Conservation (phyloP, 805 yeast species). For the Clavispora fructus region DNA sequence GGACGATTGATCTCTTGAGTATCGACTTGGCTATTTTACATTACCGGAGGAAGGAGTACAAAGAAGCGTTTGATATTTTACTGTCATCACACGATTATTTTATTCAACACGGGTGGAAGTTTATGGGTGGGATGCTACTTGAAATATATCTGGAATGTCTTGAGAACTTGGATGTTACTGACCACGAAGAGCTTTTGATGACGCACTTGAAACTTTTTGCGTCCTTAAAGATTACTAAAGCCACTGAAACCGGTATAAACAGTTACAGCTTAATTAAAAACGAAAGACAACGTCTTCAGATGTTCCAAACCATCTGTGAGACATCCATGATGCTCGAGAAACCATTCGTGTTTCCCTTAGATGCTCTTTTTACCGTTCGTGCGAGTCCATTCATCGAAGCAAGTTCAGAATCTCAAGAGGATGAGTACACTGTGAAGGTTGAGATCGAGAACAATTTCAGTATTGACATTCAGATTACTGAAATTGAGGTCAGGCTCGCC, state of each 20-base stretch:
- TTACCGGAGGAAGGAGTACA: conserved; percentile 51
- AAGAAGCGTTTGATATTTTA: conserved; percentile 57
- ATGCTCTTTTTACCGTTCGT: conserved; percentile 29
- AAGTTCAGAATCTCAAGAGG: conserved; percentile 9
- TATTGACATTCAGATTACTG: conserved; percentile 17
- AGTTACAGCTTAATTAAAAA: conserved; percentile 20
- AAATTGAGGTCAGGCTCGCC: conserved; percentile 17
- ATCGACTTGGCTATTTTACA: conserved; percentile 74
- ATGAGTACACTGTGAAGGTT: conserved; percentile 34
- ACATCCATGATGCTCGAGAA: conserved; percentile 2
- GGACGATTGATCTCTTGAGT: conserved; percentile 68
- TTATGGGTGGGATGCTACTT: conserved; percentile 60
- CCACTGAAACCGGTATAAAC: conserved; percentile 20
- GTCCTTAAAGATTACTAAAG: conserved; percentile 17
- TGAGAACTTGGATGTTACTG: conserved; percentile 29
- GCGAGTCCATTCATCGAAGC: conserved; percentile 35
- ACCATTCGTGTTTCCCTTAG: conserved; percentile 22
- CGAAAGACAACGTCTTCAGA: conserved; percentile 6
- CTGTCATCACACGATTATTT: conserved; percentile 67
- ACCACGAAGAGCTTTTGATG: conserved; percentile 24
- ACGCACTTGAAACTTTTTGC: conserved; percentile 40
- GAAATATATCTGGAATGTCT: conserved; percentile 68
- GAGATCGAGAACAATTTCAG: conserved; percentile 26
- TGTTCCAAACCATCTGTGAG: conserved; percentile 2
- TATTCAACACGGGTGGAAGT: conserved; percentile 67